Evolutionary conservation across 106 monocot species (phyloP).

Genomic region (Posidonia australis): DNA sequence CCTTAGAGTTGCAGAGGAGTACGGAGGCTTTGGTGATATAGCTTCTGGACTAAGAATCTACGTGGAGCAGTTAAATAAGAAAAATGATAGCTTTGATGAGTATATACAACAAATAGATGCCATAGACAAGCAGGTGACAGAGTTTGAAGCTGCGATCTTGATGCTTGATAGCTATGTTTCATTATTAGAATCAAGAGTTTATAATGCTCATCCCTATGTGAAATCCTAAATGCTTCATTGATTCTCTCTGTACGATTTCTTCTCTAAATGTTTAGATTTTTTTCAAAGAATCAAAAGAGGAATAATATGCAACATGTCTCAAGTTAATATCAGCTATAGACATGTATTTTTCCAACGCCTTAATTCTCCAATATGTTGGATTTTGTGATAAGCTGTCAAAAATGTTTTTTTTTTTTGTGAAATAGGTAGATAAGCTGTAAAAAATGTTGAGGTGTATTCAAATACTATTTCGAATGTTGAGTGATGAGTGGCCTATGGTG

Average conservation of each 20-base stretch:
- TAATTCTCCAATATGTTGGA: no score
- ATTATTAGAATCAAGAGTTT: conserved; percentile 64
- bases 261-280: background rate
- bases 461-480: no score
- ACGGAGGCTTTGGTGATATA: conserved; percentile 53
- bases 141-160: conserved; percentile 88
- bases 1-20: conserved; percentile 60
- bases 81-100: conserved; percentile 58
- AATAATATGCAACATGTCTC: no score
- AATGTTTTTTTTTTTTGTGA: no score
- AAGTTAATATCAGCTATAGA: no score
- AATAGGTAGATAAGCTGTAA: no score
- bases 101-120: conserved; percentile 59
- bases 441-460: no score
- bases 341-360: no score
- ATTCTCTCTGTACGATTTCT: background rate
- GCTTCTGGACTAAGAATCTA: conserved; percentile 68
- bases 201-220: conserved; percentile 19
- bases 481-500: no score
- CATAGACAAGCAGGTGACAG: conserved; percentile 71
- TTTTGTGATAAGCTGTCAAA: no score
- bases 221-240: background rate
- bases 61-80: conserved; percentile 71
- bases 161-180: conserved; percentile 82
- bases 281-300: background rate